These are phyloP conservation scores for Pleurotus pulmonarius DNA, from an alignment of 768 basidiomycete species.

Conservation along the genomic window DNA sequence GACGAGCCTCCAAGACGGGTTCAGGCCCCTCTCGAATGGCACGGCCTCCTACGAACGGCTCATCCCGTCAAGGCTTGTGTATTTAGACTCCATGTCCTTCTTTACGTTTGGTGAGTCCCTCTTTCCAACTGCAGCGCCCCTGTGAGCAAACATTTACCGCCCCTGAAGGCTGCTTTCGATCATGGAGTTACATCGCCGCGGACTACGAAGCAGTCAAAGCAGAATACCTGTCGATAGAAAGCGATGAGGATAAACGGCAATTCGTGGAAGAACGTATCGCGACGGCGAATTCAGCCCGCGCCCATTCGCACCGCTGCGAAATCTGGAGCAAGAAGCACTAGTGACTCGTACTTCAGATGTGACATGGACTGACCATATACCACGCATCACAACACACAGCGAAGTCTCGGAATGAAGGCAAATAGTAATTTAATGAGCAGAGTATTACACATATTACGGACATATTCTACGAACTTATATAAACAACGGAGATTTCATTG, in stretches of 20 bases:
- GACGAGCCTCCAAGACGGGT: background rate
- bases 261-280: background rate
- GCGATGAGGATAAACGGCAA: background rate
- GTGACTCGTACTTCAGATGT: background rate
- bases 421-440: background rate
- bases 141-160: background rate
- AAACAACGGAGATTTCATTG: background rate
- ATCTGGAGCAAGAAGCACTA: background rate
- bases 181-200: background rate
- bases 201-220: constrained; percentile 1
- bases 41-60: background rate
- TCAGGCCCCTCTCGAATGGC: background rate
- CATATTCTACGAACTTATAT: background rate
- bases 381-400: too few species aligned
- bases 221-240: background rate
- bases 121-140: background rate
- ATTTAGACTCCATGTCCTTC: constrained; percentile 1
- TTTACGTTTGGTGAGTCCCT: background rate
- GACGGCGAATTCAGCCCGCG: background rate
- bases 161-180: background rate
- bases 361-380: too few species aligned
- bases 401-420: too few species aligned
- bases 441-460: background rate
- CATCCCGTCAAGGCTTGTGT: background rate
- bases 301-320: constrained; percentile 1